Base-by-base conservation (phyloP, 2,329 filamentous ascomycete species). In the Trematosphaeria pertusa region DNA sequence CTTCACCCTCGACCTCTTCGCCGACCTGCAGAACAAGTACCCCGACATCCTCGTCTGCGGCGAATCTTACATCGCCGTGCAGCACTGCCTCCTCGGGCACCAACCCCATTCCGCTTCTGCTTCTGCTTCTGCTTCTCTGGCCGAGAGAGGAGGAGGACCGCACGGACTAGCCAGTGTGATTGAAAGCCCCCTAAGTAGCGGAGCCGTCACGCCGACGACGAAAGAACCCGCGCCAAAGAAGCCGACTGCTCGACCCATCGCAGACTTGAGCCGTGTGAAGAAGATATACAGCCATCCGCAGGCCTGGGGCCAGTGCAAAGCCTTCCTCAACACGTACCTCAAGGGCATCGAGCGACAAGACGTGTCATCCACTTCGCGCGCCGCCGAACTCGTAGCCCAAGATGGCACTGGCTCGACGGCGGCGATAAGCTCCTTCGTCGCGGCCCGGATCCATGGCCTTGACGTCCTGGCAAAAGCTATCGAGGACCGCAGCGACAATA, bases 281-380 rank as follows among this genome's bases (percentile, higher is more conserved):
- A 87, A 87, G 63, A 73, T 99, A 31, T 96, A 96, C 76, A 94
- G 90, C 18, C 94, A 99, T 73, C 92, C 93, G 8, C 94, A 99
- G 73, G 94, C 91, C 20, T 96, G 94, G 79, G 91, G 91, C 19
- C 94, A 99, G 75, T 97, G 92, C 73, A 85, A 86, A 34, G 72
- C 67, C 7, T 96, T 96, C 72, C 81, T 97, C 19, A 78, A 80
- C 7, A 76, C 79, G 20, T 78, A 89, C 61, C 82, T 96, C 52
- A 86, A 85, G 58, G 83, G 83, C 34, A 79, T 87, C n/a, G 90
- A 96, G 74, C 81, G 86, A 41, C 83, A 93, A 49, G 92, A 97
- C 67, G 87, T 90, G 33, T 88, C 86, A 50, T 94, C 88, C 20
- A 99, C 94, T 5, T 92, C 88, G 59, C 86, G 85, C 54, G 94